Percentiles rank a stretch among this genome's conserved stretches.
phyloP scores from a whole-genome alignment of 2,329 filamentous ascomycete genomes.

The Botryotinia convoluta region DNA sequence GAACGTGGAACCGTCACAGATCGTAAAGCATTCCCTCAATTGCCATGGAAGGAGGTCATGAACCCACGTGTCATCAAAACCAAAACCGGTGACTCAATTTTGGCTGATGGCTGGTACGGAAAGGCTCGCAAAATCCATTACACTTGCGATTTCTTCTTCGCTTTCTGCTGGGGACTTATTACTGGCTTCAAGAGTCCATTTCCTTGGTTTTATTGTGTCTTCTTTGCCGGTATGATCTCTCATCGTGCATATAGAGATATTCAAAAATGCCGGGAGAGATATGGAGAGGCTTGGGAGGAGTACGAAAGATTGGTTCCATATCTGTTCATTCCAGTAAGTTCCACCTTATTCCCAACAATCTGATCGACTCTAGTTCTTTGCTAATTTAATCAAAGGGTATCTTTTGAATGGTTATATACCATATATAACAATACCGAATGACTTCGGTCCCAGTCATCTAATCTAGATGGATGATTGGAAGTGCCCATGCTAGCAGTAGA shows the following conservation, averaged over 20 bases:
- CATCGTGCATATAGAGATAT: constrained; percentile 77
- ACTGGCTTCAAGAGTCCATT: constrained; percentile 79
- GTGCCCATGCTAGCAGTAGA: not conserved
- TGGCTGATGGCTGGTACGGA: constrained; percentile 85
- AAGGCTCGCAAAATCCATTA: constrained; percentile 79
- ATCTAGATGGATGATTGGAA: not conserved
- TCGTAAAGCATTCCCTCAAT: constrained; percentile 81
- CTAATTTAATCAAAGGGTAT: constrained; percentile 7
- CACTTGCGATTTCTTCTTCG: constrained; percentile 76
- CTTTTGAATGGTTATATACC: not conserved
- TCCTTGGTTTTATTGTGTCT: constrained; percentile 85
- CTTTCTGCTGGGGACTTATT: constrained; percentile 74
- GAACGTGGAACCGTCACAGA: constrained; percentile 69
- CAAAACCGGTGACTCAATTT: constrained; percentile 69
- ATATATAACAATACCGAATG: not conserved
- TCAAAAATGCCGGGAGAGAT: constrained; percentile 70
- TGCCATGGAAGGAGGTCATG: constrained; percentile 81
- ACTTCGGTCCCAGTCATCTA: not conserved
- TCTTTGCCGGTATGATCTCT: constrained; percentile 76
- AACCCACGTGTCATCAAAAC: constrained; percentile 78
- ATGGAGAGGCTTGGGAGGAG: constrained; percentile 77
- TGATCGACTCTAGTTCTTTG: not conserved
- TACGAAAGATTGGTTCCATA: constrained; percentile 80
- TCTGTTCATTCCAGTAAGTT: constrained; percentile 71
- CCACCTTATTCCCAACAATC: not conserved